A percentile compares a stretch with the other conserved stretches of the same genome.
These are phyloP conservation scores for Anaeromyces robustus DNA, from an alignment of 192 early-diverging fungal genomes.

Conservation along the genomic window DNA sequence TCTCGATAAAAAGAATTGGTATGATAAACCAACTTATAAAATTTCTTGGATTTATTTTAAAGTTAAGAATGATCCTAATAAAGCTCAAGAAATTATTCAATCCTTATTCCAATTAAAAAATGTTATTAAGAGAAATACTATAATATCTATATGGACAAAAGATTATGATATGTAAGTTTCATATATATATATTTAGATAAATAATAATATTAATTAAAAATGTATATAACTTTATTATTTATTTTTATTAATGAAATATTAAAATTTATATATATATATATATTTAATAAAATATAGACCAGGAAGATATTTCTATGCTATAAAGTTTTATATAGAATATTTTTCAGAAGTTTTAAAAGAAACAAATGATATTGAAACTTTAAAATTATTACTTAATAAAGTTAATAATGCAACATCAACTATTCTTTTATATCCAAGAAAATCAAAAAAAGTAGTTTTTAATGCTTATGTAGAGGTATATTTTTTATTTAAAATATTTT, in stretches of 20 bases:
- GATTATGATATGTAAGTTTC: background rate
- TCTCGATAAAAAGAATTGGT: background rate
- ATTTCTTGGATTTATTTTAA: background rate
- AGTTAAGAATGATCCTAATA: background rate
- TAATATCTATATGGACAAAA: background rate
- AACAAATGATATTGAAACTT: background rate
- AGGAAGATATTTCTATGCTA: background rate
- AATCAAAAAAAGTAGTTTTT: background rate
- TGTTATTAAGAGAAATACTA: background rate
- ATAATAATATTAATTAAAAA: no score
- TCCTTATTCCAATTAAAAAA: background rate
- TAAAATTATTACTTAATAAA: background rate
- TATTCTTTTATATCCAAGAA: background rate
- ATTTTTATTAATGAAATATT: no score
- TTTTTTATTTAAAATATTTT: background rate
- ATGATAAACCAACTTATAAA: background rate
- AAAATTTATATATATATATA: no score
- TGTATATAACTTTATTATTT: no score
- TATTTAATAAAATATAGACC: background rate
- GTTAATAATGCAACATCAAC: background rate
- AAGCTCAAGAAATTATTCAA: background rate
- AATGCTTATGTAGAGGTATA: background rate
- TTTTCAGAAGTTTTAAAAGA: background rate
- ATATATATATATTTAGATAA: no score
- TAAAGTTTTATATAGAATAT: background rate